Evolutionary conservation across 306 rosid species (phyloP).

Genomic region (Prunus salicina): DNA sequence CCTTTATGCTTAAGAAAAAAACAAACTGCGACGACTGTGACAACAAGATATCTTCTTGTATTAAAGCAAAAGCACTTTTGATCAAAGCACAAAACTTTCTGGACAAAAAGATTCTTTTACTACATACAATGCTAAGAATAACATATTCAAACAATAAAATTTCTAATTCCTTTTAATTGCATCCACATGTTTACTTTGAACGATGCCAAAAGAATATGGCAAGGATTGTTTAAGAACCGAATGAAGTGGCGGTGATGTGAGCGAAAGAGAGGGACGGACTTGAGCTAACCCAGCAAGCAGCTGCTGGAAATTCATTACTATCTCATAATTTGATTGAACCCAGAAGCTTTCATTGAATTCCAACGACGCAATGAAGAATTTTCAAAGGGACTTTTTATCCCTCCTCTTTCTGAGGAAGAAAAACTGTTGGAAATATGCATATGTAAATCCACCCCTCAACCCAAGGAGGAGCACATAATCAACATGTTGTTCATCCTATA

Average conservation of each 20-base stretch:
- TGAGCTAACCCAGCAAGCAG: not conserved
- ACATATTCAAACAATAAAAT: not conserved
- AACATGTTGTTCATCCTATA: not conserved
- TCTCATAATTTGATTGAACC: not conserved
- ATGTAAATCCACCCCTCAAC: not conserved
- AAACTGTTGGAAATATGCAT: not conserved
- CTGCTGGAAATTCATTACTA: not conserved
- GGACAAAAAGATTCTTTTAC: not conserved
- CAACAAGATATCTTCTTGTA: not conserved
- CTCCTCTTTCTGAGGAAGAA: not conserved
- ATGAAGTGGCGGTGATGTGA: no score
- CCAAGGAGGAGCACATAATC: not conserved
- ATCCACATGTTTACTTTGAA: no score
- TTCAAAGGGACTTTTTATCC: not conserved
- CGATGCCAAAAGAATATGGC: no score
- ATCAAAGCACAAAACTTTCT: not conserved
- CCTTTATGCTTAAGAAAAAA: constrained; percentile 8
- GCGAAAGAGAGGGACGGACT: not conserved
- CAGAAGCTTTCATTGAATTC: not conserved
- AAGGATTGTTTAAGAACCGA: no score
- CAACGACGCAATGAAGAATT: not conserved
- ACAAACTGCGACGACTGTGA: not conserved
- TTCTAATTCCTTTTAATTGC: not conserved
- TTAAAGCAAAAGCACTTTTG: not conserved
- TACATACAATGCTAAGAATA: not conserved